phyloP scores from a whole-genome alignment of 2,329 filamentous ascomycete species.

The Xylaria multiplex region DNA sequence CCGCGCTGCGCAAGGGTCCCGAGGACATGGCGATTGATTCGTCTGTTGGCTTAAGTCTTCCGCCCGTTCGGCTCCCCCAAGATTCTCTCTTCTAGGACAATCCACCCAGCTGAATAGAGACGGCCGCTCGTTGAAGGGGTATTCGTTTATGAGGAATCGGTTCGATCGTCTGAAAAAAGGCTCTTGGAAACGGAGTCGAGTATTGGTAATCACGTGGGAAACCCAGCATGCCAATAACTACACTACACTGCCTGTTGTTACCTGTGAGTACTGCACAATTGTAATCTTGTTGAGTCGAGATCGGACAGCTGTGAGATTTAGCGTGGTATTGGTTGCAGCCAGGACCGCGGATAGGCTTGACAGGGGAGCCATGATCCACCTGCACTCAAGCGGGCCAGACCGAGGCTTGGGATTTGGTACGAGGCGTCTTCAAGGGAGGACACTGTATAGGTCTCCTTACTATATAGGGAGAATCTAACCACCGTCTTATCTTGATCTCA shows the following conservation, averaged over 20 bases:
- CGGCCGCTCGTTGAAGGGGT: background rate
- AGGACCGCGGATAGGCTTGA: conserved; percentile 13
- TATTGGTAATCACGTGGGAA: background rate
- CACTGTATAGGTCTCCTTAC: background rate
- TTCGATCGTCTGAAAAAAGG: background rate
- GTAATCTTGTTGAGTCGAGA: conserved; percentile 7
- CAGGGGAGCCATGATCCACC: conserved; percentile 22
- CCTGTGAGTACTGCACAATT: conserved; percentile 9
- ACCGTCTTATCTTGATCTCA: too few relatives aligned
- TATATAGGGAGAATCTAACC: too few relatives aligned
- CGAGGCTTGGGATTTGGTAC: conserved; percentile 16
- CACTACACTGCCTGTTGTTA: background rate
- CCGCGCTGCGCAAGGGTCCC: conserved; percentile 57
- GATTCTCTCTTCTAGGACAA: background rate
- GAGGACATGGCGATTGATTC: conserved; percentile 15
- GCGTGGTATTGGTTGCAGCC: conserved; percentile 16
- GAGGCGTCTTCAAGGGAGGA: background rate
- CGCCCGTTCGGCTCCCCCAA: too few relatives aligned
- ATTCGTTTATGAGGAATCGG: too few relatives aligned
- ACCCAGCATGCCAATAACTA: background rate
- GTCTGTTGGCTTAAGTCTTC: too few relatives aligned
- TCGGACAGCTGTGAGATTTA: conserved; percentile 11
- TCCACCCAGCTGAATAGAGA: background rate
- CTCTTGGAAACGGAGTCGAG: background rate
- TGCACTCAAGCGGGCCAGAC: conserved; percentile 11